Evolutionary conservation across 306 rosid species (phyloP).

Genomic region (Ziziphus jujuba): DNA sequence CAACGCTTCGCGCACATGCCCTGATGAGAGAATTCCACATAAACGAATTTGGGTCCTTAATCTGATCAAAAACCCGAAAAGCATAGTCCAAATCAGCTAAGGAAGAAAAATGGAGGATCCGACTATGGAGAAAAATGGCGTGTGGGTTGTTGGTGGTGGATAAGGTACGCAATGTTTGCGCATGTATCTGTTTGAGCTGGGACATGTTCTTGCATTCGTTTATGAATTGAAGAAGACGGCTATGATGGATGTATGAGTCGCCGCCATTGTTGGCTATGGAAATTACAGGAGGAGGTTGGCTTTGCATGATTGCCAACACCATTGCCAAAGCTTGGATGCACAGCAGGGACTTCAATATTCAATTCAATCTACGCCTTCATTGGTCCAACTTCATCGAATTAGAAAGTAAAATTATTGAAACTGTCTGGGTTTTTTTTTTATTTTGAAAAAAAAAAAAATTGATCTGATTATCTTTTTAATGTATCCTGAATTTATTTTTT

Average conservation of each 20-base stretch:
- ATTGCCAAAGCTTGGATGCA: constrained; percentile 10
- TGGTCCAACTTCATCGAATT: too few species aligned
- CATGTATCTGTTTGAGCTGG: constrained; percentile 71
- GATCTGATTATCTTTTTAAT: too few species aligned
- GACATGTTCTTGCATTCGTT: constrained; percentile 37
- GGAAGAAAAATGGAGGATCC: constrained; percentile 55
- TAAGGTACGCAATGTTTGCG: constrained; percentile 62
- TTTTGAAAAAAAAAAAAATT: too few species aligned
- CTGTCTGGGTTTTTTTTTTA: too few species aligned
- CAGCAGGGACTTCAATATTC: background rate
- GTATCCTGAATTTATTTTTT: too few species aligned
- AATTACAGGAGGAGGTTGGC: constrained; percentile 15
- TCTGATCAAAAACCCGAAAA: constrained; percentile 47
- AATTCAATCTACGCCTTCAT: too few species aligned
- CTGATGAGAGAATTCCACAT: constrained; percentile 82
- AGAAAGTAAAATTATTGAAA: too few species aligned
- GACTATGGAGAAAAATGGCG: constrained; percentile 44
- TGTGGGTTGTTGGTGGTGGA: constrained; percentile 37
- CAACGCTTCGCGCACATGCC: constrained; percentile 58
- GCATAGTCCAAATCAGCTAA: constrained; percentile 47
- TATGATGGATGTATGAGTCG: constrained; percentile 24
- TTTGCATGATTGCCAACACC: constrained; percentile 31
- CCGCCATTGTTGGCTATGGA: constrained; percentile 15
- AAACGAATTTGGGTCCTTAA: constrained; percentile 60
- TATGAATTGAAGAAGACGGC: constrained; percentile 48